These are phyloP conservation scores for Suillus alpinus DNA, from an alignment of 768 basidiomycete species.

Conservation along the genomic window DNA sequence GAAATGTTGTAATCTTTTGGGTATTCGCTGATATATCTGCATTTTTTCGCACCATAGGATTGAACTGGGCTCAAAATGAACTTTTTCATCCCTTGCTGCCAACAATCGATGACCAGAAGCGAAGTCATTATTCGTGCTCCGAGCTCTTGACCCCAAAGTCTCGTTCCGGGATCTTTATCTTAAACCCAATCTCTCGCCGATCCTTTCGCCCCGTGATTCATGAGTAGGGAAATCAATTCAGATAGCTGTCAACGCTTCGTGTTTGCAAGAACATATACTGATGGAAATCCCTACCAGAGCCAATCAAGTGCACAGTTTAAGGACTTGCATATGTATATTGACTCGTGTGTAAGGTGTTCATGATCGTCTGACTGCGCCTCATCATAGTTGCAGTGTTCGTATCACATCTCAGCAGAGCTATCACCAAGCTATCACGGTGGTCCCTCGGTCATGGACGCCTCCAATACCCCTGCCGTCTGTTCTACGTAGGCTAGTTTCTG, in stretches of 20 bases:
- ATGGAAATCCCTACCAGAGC: background rate
- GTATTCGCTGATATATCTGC: background rate
- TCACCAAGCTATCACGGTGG: constrained; percentile 37
- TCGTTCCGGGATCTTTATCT: background rate
- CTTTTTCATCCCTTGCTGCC: background rate
- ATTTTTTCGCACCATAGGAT: too few species aligned
- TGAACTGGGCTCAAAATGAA: background rate
- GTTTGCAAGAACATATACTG: background rate
- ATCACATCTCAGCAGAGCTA: constrained; percentile 63
- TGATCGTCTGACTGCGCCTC: background rate
- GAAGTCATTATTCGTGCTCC: background rate
- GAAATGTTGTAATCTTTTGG: constrained; percentile 9
- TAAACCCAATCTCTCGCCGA: background rate
- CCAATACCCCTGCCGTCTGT: constrained; percentile 68
- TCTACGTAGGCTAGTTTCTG: constrained; percentile 59
- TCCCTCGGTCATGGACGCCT: constrained; percentile 71
- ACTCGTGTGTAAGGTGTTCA: constrained; percentile 35
- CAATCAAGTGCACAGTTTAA: background rate
- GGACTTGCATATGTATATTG: constrained; percentile 7
- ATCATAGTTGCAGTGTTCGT: constrained; percentile 50
- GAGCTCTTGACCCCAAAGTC: background rate
- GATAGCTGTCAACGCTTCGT: background rate
- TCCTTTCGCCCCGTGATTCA: background rate
- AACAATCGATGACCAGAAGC: background rate
- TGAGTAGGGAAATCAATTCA: background rate